Evolutionary conservation across 148 eudicot species (phyloP), one percentile per base, ranked within the genome.

Genomic region (Camellia sinensis): DNA sequence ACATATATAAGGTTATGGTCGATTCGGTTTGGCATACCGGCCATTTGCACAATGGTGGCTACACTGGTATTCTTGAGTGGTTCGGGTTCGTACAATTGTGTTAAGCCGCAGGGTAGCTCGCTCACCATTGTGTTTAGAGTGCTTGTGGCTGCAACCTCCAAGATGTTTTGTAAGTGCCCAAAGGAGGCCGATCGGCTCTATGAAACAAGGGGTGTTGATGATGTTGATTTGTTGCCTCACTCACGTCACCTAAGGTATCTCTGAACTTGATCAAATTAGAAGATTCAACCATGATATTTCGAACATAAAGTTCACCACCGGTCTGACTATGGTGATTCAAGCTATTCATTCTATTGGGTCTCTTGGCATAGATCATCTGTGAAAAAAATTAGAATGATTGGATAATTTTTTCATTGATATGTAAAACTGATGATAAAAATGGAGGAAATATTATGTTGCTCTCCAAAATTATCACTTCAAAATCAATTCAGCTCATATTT

Each of bases 1-100:
- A 70, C 86, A 1, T 82, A 73, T 17, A 82, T 89, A 69, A 88
- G 86, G 74, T 84, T 88, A 43, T 88, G 92, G 91, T 80, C 86
- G 13, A 76, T 87, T 46, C 82, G 81, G 18, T 89, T 88, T 75
- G 92, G 91, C 6, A 80, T 91, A 8, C 84, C 87, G 3, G 87
- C 92, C 1, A 68, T 89, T 21, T 88, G 83, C 43, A 75, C 87
- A 0, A 40, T 83, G 77, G 81, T 82, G 11, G 84, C 87, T 0
- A 82, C 83, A 21, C 15, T 88, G 19, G 29, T 88, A 2, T 88
- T 85, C 73, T 48, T 88, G 15, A 50, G 73, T 53, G 91, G 92
- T 12, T 74, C 78, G 6, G 64, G 75, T 4, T 74, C 77, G 8
- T 86, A 87, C 76, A 69, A 73, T 8, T 69, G 56, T 63, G 71